Base-by-base conservation (phyloP, 1,284 basidiomycete species). In the Ganoderma lingzhi region DNA sequence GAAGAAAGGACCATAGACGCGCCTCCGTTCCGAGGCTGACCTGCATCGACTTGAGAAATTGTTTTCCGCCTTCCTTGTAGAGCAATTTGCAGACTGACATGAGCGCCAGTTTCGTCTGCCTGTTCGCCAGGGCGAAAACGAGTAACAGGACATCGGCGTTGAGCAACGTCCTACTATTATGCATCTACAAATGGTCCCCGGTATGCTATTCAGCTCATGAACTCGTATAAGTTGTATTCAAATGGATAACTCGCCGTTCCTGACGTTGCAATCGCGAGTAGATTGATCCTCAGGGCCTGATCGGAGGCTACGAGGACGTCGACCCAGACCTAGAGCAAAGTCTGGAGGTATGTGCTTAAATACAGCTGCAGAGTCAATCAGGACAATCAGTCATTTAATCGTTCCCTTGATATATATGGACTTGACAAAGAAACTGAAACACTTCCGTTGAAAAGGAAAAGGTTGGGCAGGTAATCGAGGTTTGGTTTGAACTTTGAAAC, bases 51-150 rank as follows among this genome's bases (percentile, higher is more conserved):
- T 56, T 56, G 53, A 56, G 53, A 35, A 56, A 17, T 14, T 32
- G 53, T 30, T 35, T 56, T 56, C 53, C 53, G 17, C 53, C 53
- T 35, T 56, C 53, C 15, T 12, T 30, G 53, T 56, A 56, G 30
- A 56, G 53, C 5, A 32, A 4, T 19, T 35, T 30, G 28, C 53
- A 56, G 14, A 30, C 35, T 19, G 53, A 56, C 53, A 56, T 32
- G 2, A 56, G 14, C 6, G 30, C 32, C 30, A 56, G 15, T 9
- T 56, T 32, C 14, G 53, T 32, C 30, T 6, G 17, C 30, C 0
- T 15, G 28, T 15, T 14, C 14, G 53, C 53, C 14, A 56, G 17
- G 53, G 53, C 30, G 15, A 56, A 56, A 19, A 30, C 23, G 23
- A 56, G 53, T 9, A 56, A 17, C 30, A 56, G 53, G 30, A 35